Percentiles rank a stretch among this genome's conserved stretches.
phyloP scores from a whole-genome alignment of 768 basidiomycete genomes.

The Termitomyces sp. region DNA sequence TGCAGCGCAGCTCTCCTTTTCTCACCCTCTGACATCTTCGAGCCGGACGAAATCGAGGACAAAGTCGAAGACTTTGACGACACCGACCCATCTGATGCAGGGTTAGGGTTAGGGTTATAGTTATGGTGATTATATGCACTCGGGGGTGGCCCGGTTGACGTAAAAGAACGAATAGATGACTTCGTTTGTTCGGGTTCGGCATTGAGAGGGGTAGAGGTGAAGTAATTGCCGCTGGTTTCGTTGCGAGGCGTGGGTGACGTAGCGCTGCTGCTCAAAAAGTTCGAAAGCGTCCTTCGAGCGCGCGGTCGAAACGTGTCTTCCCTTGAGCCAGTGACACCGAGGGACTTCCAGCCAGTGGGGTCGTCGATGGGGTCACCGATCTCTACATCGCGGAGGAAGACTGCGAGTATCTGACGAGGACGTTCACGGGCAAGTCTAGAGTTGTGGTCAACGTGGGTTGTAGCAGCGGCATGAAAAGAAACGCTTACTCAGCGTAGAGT shows the following conservation, averaged over 20 bases:
- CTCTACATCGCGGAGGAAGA: constrained; percentile 82
- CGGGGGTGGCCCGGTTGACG: background rate
- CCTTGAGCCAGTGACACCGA: constrained; percentile 23
- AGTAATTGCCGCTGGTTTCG: constrained; percentile 13
- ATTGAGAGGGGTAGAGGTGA: constrained; percentile 15
- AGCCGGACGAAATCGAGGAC: constrained; percentile 2
- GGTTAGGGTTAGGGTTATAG: background rate
- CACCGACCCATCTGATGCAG: background rate
- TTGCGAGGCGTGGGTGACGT: background rate
- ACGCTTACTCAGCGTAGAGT: constrained; percentile 67
- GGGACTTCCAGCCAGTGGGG: constrained; percentile 53
- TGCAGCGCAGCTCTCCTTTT: constrained; percentile 58
- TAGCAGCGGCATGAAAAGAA: background rate
- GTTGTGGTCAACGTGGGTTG: background rate
- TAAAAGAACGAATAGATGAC: background rate
- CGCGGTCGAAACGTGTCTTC: constrained; percentile 10
- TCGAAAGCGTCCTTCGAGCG: constrained; percentile 7
- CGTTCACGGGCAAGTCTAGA: constrained; percentile 61
- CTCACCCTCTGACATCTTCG: constrained; percentile 44
- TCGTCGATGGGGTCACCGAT: constrained; percentile 47
- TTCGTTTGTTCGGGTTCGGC: constrained; percentile 21
- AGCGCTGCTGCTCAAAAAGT: constrained; percentile 1
- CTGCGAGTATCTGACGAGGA: constrained; percentile 65
- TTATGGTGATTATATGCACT: background rate
- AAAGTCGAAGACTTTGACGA: constrained; percentile 10